These are phyloP conservation scores for Rosa rugosa DNA, from an alignment of 306 rosid species.

Conservation along the genomic window DNA sequence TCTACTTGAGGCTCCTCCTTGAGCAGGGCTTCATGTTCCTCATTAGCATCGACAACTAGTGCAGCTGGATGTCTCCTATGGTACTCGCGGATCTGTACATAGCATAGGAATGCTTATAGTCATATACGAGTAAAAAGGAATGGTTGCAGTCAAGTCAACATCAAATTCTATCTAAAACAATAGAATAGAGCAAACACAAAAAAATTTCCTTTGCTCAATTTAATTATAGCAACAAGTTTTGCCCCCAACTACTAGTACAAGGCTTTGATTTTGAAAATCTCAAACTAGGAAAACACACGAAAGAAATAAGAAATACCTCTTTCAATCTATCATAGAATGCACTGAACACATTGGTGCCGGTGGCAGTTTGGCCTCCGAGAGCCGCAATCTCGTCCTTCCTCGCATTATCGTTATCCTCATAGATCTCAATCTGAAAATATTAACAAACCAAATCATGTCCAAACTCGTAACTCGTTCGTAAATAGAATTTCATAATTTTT, in stretches of 20 bases:
- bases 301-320: constrained; percentile 48
- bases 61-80: constrained; percentile 95
- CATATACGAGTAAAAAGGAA: too few species aligned
- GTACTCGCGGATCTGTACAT: constrained; percentile 86
- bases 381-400: constrained; percentile 98
- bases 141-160: too few species aligned
- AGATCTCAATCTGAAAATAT: constrained; percentile 66
- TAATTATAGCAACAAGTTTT: background rate
- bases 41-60: constrained; percentile 74
- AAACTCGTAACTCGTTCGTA: background rate
- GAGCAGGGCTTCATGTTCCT: constrained; percentile 66
- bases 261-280: background rate
- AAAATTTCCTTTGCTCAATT: background rate
- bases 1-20: constrained; percentile 91
- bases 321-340: constrained; percentile 94
- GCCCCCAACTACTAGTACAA: background rate
- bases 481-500: background rate
- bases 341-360: constrained; percentile 85
- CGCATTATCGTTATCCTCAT: constrained; percentile 80
- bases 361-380: constrained; percentile 91
- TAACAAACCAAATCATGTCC: constrained; percentile 2
- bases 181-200: too few species aligned
- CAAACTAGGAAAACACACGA: background rate
- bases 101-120: background rate
- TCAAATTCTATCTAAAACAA: background rate